Evolutionary conservation across 2,329 filamentous ascomycete genomes (phyloP).

Genomic region (Beauveria pseudobassiana): DNA sequence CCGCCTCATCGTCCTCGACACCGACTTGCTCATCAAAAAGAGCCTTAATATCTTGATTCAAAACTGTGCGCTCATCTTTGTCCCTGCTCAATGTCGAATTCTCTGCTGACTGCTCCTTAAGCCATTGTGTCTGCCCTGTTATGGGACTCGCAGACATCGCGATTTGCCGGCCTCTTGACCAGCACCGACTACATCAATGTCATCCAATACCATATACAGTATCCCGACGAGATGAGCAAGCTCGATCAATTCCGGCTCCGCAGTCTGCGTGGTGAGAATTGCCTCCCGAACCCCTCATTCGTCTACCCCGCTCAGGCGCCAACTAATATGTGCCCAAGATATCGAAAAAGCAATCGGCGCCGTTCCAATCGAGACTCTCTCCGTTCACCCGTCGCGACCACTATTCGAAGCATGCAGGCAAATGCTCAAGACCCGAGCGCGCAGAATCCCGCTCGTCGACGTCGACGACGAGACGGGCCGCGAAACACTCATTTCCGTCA

Average conservation of each 20-base stretch:
- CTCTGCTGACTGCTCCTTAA: slow-evolving; percentile 30
- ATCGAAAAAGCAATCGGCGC: slow-evolving; percentile 93
- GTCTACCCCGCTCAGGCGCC: not conserved
- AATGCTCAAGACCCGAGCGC: slow-evolving; percentile 89
- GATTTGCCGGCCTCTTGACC: slow-evolving; percentile 88
- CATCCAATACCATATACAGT: slow-evolving; percentile 98
- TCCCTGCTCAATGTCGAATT: not conserved
- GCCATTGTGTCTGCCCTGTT: slow-evolving; percentile 95
- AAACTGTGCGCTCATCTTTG: slow-evolving; percentile 58
- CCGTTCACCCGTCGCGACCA: slow-evolving; percentile 83
- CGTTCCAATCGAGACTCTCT: slow-evolving; percentile 84
- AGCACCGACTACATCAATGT: slow-evolving; percentile 98
- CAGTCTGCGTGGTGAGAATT: slow-evolving; percentile 70
- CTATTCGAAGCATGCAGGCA: slow-evolving; percentile 91
- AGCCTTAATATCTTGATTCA: slow-evolving; percentile 91
- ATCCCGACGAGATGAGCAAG: slow-evolving; percentile 79
- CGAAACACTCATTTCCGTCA: slow-evolving; percentile 89
- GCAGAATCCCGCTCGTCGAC: slow-evolving; percentile 89
- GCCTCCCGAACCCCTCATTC: not conserved
- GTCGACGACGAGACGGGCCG: slow-evolving; percentile 88
- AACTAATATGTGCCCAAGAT: slow-evolving; percentile 44
- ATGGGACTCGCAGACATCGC: slow-evolving; percentile 90
- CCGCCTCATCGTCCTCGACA: slow-evolving; percentile 92
- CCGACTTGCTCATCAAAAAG: slow-evolving; percentile 90
- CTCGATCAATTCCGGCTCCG: slow-evolving; percentile 91